Conservation (phyloP, 1,284 basidiomycete species). For the Apiotrichum sp. region DNA sequence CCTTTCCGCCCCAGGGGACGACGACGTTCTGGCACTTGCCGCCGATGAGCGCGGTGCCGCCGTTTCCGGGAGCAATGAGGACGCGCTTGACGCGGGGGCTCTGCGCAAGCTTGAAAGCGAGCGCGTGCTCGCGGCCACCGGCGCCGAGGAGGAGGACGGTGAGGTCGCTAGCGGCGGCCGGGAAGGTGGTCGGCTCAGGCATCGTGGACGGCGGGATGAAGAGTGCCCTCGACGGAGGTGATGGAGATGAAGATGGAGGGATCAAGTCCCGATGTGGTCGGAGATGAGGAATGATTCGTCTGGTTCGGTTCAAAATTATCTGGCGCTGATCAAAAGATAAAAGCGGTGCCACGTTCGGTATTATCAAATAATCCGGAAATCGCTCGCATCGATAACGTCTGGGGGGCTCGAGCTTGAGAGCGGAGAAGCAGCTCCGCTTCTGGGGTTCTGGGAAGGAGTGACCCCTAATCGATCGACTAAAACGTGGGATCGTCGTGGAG, state of each 20-base stretch:
- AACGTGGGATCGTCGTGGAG: no score
- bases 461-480: no score
- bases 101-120: conserved; percentile 83
- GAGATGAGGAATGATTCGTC: neutral
- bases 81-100: conserved; percentile 74
- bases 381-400: no score
- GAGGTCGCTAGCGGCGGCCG: conserved; percentile 37
- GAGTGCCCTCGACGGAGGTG: neutral
- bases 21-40: conserved; percentile 66
- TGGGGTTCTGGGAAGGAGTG: no score
- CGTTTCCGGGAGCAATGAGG: conserved; percentile 89
- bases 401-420: no score
- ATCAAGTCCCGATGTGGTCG: neutral
- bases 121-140: conserved; percentile 93
- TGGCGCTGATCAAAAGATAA: no score
- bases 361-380: no score
- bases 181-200: conserved; percentile 38
- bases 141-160: conserved; percentile 78
- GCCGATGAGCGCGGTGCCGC: conserved; percentile 65
- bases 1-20: conserved; percentile 50
- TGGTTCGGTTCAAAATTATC: no score
- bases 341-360: no score
- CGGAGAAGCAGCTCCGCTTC: no score
- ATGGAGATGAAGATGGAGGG: neutral
- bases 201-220: conserved; percentile 6